Conservation (phyloP, 352 stramenopile genomes). For the Globisporangium viniferum region DNA sequence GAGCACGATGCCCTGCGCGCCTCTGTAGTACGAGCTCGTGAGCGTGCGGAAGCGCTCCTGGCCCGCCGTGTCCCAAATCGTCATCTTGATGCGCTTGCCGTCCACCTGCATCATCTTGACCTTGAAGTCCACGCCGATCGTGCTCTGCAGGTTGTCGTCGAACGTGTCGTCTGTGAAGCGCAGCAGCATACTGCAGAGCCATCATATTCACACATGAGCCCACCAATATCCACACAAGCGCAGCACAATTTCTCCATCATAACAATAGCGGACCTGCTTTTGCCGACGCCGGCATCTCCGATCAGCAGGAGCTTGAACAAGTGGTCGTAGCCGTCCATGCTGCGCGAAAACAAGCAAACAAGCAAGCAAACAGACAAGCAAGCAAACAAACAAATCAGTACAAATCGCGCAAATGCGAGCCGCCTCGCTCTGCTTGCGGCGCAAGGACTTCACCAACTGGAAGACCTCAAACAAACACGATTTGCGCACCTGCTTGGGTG, state of each 20-base stretch:
- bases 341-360: too few relatives aligned
- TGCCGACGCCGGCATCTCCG: slow-evolving; percentile 97
- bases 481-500: neutral
- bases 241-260: neutral
- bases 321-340: slow-evolving; percentile 93
- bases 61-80: slow-evolving; percentile 98
- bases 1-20: slow-evolving; percentile 96
- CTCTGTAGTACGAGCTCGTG: slow-evolving; percentile 97
- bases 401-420: neutral
- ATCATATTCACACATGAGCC: neutral
- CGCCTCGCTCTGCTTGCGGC: neutral
- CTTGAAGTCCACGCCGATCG: slow-evolving; percentile 98
- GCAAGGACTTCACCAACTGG: neutral
- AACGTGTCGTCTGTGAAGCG: slow-evolving; percentile 98
- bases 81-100: slow-evolving; percentile 97
- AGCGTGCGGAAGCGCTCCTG: slow-evolving; percentile 98
- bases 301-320: slow-evolving; percentile 99
- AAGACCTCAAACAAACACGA: neutral
- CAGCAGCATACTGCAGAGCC: slow-evolving; percentile 89
- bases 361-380: neutral
- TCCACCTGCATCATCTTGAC: slow-evolving; percentile 97
- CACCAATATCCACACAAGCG: neutral
- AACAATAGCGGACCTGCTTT: slow-evolving; percentile 81
- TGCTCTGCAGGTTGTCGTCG: slow-evolving; percentile 97
- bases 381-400: neutral